phyloP scores from a whole-genome alignment of 2,329 filamentous ascomycete genomes.

The Aspergillus versicolor region DNA sequence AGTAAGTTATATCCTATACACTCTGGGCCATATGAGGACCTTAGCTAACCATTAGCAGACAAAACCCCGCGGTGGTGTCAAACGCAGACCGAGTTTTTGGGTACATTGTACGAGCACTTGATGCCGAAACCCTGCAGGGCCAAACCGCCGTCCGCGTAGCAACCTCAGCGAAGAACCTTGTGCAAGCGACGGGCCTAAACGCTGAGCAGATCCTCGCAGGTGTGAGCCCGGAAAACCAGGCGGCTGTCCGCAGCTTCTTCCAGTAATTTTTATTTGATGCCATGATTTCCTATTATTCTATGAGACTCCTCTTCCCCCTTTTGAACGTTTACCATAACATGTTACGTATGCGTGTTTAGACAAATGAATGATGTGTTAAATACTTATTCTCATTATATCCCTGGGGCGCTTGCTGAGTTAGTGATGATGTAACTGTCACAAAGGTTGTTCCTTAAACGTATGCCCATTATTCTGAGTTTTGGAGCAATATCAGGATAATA shows the following conservation, averaged over 20 bases:
- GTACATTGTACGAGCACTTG: conserved; percentile 82
- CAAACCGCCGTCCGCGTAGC: conserved; percentile 77
- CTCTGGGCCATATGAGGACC: background rate
- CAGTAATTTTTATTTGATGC: conserved; percentile 32
- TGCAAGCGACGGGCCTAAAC: conserved; percentile 72
- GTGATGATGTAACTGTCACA: background rate
- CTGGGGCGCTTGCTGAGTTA: background rate
- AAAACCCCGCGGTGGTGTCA: conserved; percentile 76
- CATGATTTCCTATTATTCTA: conserved; percentile 1
- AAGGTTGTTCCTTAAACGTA: background rate
- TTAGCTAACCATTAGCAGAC: conserved; percentile 53
- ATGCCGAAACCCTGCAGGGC: conserved; percentile 85
- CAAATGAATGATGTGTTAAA: conserved; percentile 15
- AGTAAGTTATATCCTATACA: conserved; percentile 60
- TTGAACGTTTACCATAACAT: conserved; percentile 1
- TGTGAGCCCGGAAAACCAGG: conserved; percentile 77
- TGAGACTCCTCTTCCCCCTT: conserved; percentile 7
- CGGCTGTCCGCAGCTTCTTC: conserved; percentile 77
- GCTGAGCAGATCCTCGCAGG: conserved; percentile 72
- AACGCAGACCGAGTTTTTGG: conserved; percentile 81
- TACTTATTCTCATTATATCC: background rate
- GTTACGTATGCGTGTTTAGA: conserved; percentile 9
- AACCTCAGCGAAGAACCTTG: conserved; percentile 72
- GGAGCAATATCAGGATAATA: background rate
- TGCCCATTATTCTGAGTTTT: background rate